Base-by-base conservation (phyloP, 2,329 filamentous ascomycete genomes). In the Ceratocystis alfenasii region DNA sequence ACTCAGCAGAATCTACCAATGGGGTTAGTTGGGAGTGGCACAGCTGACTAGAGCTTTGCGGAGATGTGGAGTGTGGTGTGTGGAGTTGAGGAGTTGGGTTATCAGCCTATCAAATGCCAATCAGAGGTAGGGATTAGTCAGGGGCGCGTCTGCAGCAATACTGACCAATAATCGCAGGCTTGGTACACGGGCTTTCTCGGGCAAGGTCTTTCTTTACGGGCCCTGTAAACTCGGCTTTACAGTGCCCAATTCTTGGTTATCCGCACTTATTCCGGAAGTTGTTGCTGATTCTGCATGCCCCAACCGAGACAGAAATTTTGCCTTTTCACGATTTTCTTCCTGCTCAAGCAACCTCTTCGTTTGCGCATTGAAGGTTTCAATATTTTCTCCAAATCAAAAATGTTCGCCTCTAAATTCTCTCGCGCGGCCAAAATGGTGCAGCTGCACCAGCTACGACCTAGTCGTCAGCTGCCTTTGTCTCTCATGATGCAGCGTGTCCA, bases 401-500 rank as follows among this genome's bases (percentile, higher is more conserved):
- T 79, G 78, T 70, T 79, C 64, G 78, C 78, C 67, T 76, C 79
- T 72, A 74, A 74, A 70, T 70, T 77, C 69, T 72, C 76, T 68
- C 77, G 75, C 53, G 76, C 77, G 61, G 75, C 77, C 70, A 76
- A 79, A 68, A 72, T 77, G 70, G 74, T 75, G 73, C 76, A 79
- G 44, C 73, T 79, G 69, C 78, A 78, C 68, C 75, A 72, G 50
- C 69, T 74, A 65, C 73, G 73, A 30, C 65, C 67, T 67, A 70
- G 72, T 64, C 71, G 69, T 57, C 69, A 75, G 65, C 73, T 78
- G 72, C 77, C 83, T 63, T 79, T 81, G 8, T 59, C 55, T 59
- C 25, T 83, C 73, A 79, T 83, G 74, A 74, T 78, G 73, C 83
- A 85, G 72, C 71, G 70, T n/a, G 79, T 83, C 64, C 82, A 84